Percentiles rank a stretch among this genome's conserved stretches.
Evolutionary conservation across 2,329 filamentous ascomycete genomes (phyloP).

Genomic region (Fusarium pseudonygamai): DNA sequence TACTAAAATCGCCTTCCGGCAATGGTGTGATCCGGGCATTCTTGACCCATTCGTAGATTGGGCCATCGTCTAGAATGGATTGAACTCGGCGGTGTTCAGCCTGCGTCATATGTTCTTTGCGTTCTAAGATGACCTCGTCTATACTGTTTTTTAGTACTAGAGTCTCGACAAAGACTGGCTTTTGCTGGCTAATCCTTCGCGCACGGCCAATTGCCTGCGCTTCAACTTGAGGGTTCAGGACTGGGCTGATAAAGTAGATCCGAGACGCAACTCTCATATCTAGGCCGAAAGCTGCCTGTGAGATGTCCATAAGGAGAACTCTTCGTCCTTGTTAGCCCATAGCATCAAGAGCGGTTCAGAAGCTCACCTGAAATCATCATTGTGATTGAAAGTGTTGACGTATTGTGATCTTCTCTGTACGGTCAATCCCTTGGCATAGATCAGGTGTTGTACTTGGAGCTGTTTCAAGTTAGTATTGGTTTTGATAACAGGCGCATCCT

Average conservation of each 20-base stretch:
- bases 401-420: constrained; percentile 75
- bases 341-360: not conserved
- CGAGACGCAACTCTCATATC: constrained; percentile 85
- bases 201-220: constrained; percentile 92
- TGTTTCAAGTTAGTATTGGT: constrained; percentile 38
- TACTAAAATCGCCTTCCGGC: constrained; percentile 42
- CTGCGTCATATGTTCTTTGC: constrained; percentile 78
- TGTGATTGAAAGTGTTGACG: constrained; percentile 79
- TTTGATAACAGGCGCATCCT: not conserved
- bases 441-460: constrained; percentile 69
- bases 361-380: constrained; percentile 65
- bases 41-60: constrained; percentile 68
- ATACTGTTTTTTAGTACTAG: constrained; percentile 82
- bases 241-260: constrained; percentile 89
- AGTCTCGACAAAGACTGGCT: constrained; percentile 84
- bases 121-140: constrained; percentile 83
- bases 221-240: constrained; percentile 85
- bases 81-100: constrained; percentile 66
- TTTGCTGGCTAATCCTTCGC: constrained; percentile 84
- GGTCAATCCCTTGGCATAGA: constrained; percentile 72
- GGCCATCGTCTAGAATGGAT: constrained; percentile 65
- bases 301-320: constrained; percentile 91
- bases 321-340: constrained; percentile 48
- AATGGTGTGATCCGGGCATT: constrained; percentile 58
- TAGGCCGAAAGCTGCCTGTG: constrained; percentile 86